Evolutionary conservation across 805 yeast genomes (phyloP).

Genomic region (Candida adriatica): DNA sequence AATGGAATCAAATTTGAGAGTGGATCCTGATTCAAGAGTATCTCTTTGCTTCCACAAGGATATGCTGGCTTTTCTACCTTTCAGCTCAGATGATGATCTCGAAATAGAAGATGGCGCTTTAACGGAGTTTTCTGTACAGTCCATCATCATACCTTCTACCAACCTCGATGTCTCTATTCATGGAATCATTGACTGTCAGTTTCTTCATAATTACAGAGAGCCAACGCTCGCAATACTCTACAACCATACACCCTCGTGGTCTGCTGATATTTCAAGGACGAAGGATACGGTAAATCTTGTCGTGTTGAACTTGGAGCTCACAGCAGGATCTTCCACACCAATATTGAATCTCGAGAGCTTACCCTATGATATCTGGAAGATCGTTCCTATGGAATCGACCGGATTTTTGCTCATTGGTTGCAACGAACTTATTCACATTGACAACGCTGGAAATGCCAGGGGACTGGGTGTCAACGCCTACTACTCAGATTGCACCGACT

Average conservation of each 20-base stretch:
- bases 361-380: constrained; percentile 65
- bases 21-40: constrained; percentile 55
- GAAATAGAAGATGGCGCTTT: constrained; percentile 26
- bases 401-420: constrained; percentile 69
- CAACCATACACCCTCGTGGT: constrained; percentile 63
- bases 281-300: constrained; percentile 59
- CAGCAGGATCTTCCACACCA: constrained; percentile 45
- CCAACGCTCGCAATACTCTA: constrained; percentile 73
- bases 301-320: constrained; percentile 63
- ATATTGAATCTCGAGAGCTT: constrained; percentile 58
- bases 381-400: constrained; percentile 64
- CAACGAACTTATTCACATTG: constrained; percentile 72
- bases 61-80: constrained; percentile 64
- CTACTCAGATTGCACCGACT: constrained; percentile 34
- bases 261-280: constrained; percentile 56
- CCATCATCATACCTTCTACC: constrained; percentile 53
- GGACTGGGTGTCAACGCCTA: constrained; percentile 59
- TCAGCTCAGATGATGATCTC: constrained; percentile 38
- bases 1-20: constrained; percentile 21
- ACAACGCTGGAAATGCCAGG: constrained; percentile 62
- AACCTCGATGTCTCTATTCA: constrained; percentile 49
- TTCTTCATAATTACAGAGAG: constrained; percentile 66
- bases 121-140: constrained; percentile 25
- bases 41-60: constrained; percentile 59
- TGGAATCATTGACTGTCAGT: constrained; percentile 65